phyloP scores from a whole-genome alignment of 2,329 filamentous ascomycete species.

The Fusarium liriodendri region DNA sequence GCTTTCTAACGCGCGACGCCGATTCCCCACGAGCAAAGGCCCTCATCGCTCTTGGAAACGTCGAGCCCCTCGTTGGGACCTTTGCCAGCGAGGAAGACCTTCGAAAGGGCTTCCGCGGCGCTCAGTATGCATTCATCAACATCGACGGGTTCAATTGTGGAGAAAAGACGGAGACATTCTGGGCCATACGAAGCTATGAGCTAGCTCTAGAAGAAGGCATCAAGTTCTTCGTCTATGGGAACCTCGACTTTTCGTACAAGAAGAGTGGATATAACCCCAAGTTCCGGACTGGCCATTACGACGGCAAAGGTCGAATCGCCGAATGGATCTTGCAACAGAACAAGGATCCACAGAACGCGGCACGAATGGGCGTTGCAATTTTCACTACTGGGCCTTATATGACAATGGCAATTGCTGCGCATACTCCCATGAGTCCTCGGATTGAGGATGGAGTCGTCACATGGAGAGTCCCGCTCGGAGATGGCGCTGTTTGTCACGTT shows the following conservation, averaged over 20 bases:
- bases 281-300: slow-evolving; percentile 61
- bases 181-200: slow-evolving; percentile 14
- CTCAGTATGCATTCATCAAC: background rate
- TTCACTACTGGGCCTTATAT: slow-evolving; percentile 28
- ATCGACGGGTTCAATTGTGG: background rate
- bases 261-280: slow-evolving; percentile 58
- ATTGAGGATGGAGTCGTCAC: slow-evolving; percentile 16
- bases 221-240: slow-evolving; percentile 59
- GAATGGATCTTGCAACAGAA: slow-evolving; percentile 57
- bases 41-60: background rate
- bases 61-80: background rate
- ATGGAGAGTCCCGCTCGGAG: slow-evolving; percentile 11
- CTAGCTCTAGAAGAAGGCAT: slow-evolving; percentile 32
- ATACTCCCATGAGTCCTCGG: background rate
- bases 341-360: background rate
- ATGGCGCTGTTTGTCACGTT: slow-evolving; percentile 12
- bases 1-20: background rate
- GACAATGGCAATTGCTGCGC: background rate
- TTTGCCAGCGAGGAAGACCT: background rate
- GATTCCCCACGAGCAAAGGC: background rate
- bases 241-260: slow-evolving; percentile 61
- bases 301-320: slow-evolving; percentile 57
- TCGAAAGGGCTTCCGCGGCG: background rate
- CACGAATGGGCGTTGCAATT: background rate
- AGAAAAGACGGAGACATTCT: slow-evolving; percentile 27